Evolutionary conservation across 169 alveolate genomes (phyloP), one percentile per base, ranked within the genome.

Genomic region (Plasmodium chabaudi): DNA sequence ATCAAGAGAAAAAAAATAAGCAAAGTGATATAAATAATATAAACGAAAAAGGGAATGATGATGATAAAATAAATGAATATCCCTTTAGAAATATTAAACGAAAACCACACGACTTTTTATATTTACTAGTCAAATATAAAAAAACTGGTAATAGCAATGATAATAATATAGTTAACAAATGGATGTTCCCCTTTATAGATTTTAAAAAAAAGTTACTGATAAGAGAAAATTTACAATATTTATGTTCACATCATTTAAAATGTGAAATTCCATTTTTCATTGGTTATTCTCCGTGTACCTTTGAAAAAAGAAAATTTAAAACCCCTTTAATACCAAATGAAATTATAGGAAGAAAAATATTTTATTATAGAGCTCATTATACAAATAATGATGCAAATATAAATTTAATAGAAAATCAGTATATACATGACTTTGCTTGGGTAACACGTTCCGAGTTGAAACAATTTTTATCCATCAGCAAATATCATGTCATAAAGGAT

Each of bases 101-200:
- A 63, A 65, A 87, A 25, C 91, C 95, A 39, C 71, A 63, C 67
- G 25, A 88, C 42, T 89, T 94, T 92, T 68, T 94, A 51, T 94
- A 89, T 88, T 72, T 92, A 55, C 15, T 73, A 23, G 90, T 94
- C 19, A 92, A 94, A 91, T 91, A 92, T 64, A 87, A 61, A 89
- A 75, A 65, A 34, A 12, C 53, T 15, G 42, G 7, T 34, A 34
- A 34, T 34, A 34, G 4, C 42, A 34, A 34, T 34, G 42, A 34
- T 34, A 34, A 34, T 34, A 34, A 34, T 34, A 34, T 34, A 34
- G 42, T 34, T 34, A 47, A 51, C 42, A 86, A 88, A 44, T 94
- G 96, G 96, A 91, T 77, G 87, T 79, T 94, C 19, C 96, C 96
- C 6, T 61, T 88, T 15, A 89, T 93, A 21, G 94, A 94, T 88